Base-by-base conservation (phyloP, 202 grass and related monocot species). In the Carex sylvatica region DNA sequence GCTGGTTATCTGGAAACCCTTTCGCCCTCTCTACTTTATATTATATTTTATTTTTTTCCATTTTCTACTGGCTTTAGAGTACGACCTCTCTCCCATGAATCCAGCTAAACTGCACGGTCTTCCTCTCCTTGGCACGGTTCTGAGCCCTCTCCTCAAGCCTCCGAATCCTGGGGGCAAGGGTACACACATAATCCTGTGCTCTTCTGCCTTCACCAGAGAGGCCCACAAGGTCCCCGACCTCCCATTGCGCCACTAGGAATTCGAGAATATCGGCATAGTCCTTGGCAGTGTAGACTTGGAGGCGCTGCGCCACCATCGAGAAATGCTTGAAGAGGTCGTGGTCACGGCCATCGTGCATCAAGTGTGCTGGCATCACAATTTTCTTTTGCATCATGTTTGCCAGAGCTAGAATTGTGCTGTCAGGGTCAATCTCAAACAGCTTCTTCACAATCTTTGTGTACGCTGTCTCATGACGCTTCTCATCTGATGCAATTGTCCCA, bases 181-280 rank as follows among this genome's bases (percentile, higher is more conserved):
- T 76, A 46, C 89, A 91, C 0, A 89, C 70, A 63, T 81, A 91
- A 15, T 94, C 87, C 74, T 91, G 92, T 3, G 89, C 87, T 2
- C 73, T 80, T 1, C 85, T 85, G 0, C 87, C 92, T 30, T 94
- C 79, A 0, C 69, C 85, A 28, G 87, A 91, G 4, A 94, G 69
- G 11, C 85, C 89, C 1, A 49, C 10, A 0, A 94, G 85, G 0
- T 86, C 78, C 0, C 24, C 80, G 19, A 94, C 83, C 5, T 83
- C 71, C 89, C 92, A 91, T 6, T 81, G 61, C 1, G 14, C 26
- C 46, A 94, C 89, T 6, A 94, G 80, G 80, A 91, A 94, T 56
- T 94, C 85, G 0, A 94, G 80, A 61, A 93, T 93, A 85, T 93
- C 87, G 0, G 93, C 82, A 64, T 97, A 93, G 74, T 97, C 93